phyloP scores from a whole-genome alignment of 768 basidiomycete genomes.

The Serendipita indica region DNA sequence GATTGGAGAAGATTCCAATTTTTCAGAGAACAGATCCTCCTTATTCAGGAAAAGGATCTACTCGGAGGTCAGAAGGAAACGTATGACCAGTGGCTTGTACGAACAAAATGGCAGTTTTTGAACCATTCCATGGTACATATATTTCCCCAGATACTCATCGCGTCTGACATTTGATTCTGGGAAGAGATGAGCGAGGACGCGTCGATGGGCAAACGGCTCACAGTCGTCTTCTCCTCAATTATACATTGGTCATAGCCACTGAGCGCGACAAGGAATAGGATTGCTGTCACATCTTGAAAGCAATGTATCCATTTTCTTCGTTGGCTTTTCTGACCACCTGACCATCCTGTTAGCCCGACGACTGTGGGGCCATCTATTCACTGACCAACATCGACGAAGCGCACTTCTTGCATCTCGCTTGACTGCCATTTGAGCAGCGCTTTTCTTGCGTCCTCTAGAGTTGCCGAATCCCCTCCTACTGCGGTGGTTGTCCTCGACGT shows the following conservation, averaged over 20 bases:
- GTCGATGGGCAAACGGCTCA: conserved; percentile 26
- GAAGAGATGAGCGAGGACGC: not conserved
- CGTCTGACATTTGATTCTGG: conserved; percentile 97
- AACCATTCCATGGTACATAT: conserved; percentile 98
- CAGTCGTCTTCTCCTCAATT: conserved; percentile 82
- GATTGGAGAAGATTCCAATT: conserved; percentile 69
- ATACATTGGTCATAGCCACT: conserved; percentile 92
- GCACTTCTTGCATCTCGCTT: conserved; percentile 68
- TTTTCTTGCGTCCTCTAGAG: no score
- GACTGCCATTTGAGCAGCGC: no score
- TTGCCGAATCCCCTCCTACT: no score
- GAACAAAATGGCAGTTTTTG: conserved; percentile 58
- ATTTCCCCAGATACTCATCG: conserved; percentile 96
- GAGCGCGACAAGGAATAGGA: conserved; percentile 79
- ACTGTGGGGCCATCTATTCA: no score
- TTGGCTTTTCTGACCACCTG: conserved; percentile 87
- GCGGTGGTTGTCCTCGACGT: no score
- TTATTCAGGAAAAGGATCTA: conserved; percentile 94
- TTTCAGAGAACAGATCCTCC: conserved; percentile 77
- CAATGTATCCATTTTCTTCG: conserved; percentile 90
- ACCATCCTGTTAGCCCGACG: not conserved
- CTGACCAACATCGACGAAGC: conserved; percentile 68
- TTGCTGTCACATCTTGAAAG: conserved; percentile 89
- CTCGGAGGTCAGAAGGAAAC: not conserved
- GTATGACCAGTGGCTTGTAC: not conserved